Evolutionary conservation across 306 rosid species (phyloP).

Genomic region (Lathyrus oleraceus): DNA sequence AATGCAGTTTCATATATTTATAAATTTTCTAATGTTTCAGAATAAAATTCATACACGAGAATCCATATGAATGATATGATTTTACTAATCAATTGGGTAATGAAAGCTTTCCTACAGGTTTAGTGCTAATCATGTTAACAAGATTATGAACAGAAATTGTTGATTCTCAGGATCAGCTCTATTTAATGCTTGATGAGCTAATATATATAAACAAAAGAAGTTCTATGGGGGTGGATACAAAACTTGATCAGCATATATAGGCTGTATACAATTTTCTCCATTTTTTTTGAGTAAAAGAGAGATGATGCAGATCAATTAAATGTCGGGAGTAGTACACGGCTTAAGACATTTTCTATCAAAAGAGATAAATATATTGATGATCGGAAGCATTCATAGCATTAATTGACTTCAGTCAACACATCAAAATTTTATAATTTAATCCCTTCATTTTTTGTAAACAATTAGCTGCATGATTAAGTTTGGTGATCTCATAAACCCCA

Average conservation of each 20-base stretch:
- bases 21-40: constrained; percentile 40
- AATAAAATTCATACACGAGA: constrained; percentile 5
- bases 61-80: constrained; percentile 21
- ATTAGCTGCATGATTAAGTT: no score
- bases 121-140: constrained; percentile 67
- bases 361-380: constrained; percentile 25
- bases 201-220: constrained; percentile 48
- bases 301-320: constrained; percentile 37
- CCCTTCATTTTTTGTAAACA: no score
- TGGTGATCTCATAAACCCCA: no score
- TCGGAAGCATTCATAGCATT: constrained; percentile 22
- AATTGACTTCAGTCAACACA: neutral
- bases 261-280: constrained; percentile 35
- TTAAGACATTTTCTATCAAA: constrained; percentile 26
- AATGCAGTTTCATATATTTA: constrained; percentile 49
- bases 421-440: no score
- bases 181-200: constrained; percentile 47
- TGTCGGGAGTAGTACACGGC: constrained; percentile 34
- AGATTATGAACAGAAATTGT: constrained; percentile 64
- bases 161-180: constrained; percentile 58
- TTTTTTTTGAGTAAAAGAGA: no score
- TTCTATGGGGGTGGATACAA: constrained; percentile 44
- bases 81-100: constrained; percentile 70
- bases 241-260: constrained; percentile 42
- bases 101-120: constrained; percentile 86